Conservation (phyloP, 495 filamentous ascomycete genomes). For the Daldinia grandis region DNA sequence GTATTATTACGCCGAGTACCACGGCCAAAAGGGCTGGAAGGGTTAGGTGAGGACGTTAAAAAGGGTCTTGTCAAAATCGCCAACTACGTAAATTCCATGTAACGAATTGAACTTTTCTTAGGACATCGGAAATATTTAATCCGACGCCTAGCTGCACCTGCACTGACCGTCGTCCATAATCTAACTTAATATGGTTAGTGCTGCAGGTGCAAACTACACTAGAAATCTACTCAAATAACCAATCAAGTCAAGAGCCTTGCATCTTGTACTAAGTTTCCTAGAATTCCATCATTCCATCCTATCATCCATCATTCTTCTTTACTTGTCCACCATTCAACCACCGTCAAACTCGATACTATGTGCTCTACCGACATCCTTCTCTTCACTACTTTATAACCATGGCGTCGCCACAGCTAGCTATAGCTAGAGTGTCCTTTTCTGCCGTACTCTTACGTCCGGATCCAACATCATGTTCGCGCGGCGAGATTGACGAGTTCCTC, state of each 20-base stretch:
- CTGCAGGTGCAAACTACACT: constrained; percentile 5
- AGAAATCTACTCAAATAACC: constrained; percentile 6
- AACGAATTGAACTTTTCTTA: background rate
- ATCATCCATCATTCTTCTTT: background rate
- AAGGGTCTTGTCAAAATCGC: constrained; percentile 1
- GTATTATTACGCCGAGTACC: background rate
- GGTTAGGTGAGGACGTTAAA: constrained; percentile 21
- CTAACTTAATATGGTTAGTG: background rate
- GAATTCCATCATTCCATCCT: constrained; percentile 9
- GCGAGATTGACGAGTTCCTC: constrained; percentile 79
- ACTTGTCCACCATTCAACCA: background rate
- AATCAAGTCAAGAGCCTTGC: constrained; percentile 28
- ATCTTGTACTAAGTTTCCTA: constrained; percentile 8
- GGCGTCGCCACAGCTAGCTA: constrained; percentile 78
- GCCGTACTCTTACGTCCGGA: constrained; percentile 80
- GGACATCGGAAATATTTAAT: background rate
- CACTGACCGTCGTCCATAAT: background rate
- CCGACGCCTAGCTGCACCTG: background rate
- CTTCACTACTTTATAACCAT: constrained; percentile 50
- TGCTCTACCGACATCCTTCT: background rate
- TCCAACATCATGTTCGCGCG: constrained; percentile 71
- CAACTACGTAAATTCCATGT: background rate
- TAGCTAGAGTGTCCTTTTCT: constrained; percentile 82
- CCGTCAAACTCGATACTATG: constrained; percentile 23
- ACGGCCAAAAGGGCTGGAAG: background rate